Base-by-base conservation (phyloP, 1,139 yeast species). In the Diutina ranongensis region DNA sequence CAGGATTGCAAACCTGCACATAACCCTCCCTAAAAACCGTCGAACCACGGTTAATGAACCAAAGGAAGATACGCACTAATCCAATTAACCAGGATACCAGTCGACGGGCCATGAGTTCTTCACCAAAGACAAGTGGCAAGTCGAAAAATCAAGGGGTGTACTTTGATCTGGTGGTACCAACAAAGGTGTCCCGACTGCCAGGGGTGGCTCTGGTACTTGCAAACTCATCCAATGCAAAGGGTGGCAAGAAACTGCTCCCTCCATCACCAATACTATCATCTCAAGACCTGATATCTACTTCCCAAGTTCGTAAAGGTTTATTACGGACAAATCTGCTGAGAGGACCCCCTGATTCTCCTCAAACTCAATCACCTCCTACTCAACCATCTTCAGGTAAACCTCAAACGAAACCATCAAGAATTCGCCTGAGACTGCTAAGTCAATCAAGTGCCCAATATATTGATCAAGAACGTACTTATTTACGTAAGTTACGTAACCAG, bases 381-480 rank as follows among this genome's bases (percentile, higher is more conserved):
- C 31, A 27, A 15, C 12, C 22, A 16, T 15, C 32, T 5, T 21
- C 32, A 4, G 5, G 13, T 9, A 31, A 31, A n/a, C 36, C 36
- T 21, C 18, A 9, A 4, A 15, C 15, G 13, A 35, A 35, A 18
- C 18, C 18, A 15, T 22, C 22, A 16, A 25, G 42, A n/a, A 38
- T 27, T 15, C 32, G 42, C n/a, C 42, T 38, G 42, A 31, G 42
- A 2, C 42, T 38, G 42, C 15, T 38, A n/a, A 25, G 18, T n/a
- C 42, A 20, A 16, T 18, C 32, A 5, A 16, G 4, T 15, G 18
- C 25, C n/a, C 25, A 16, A 53, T 76, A 75, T 55, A 62, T 71
- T 45, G 77, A 80, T 2, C 92, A 84, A 55, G 94, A 85, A 58
- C 72, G 74, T 54, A 77, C 80, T 0, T 85, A 85, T 57, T 60